Evolutionary conservation across 2,329 filamentous ascomycete genomes (phyloP), one percentile per base, ranked within the genome.

Genomic region (Bretziella fagacearum): DNA sequence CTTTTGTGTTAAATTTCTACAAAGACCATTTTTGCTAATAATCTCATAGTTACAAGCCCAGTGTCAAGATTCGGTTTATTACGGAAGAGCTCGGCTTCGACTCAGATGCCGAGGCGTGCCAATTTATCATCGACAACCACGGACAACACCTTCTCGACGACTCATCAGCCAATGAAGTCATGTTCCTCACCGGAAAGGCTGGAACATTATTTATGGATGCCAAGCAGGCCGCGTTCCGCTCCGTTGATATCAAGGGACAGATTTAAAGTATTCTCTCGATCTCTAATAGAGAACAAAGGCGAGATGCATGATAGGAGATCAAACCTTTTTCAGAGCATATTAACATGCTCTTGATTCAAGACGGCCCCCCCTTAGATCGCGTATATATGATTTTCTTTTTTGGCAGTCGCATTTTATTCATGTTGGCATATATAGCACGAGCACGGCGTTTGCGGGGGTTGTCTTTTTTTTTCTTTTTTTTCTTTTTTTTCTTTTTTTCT

Each of bases 71-170:
- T 54, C 81, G 84, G 54, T 95, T 93, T 66, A 74, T 98, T 57
- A 93, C 87, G 51, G 85, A 95, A 64, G 89, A 96, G 64, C 81
- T 98, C 57, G 86, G 84, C 44, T 98, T 98, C 62, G 86, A 94
- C 62, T 86, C 83, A 51, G 86, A 94, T 65, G 75, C 81, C 58
- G 84, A 93, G 65, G 86, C 86, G 53, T 82, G 82, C 52, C 82
- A 91, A 60, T 98, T 96, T 63, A 77, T 98, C 59, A 77, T 84
- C 57, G 81, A 93, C 54, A 69, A 91, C 57, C 73, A 79, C 55
- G 83, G 81, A 45, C 75, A 84, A 61, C 67, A 80, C 30, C 67
- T 93, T 30, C 73, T 96, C 54, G 71, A 79, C 53, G 79, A 83
- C 53, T 74, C 77, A 53, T 41, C 47, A 3, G 37, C 32, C 27